phyloP scores from a whole-genome alignment of 441 rosid species.

The Arabidopsis hybrid region DNA sequence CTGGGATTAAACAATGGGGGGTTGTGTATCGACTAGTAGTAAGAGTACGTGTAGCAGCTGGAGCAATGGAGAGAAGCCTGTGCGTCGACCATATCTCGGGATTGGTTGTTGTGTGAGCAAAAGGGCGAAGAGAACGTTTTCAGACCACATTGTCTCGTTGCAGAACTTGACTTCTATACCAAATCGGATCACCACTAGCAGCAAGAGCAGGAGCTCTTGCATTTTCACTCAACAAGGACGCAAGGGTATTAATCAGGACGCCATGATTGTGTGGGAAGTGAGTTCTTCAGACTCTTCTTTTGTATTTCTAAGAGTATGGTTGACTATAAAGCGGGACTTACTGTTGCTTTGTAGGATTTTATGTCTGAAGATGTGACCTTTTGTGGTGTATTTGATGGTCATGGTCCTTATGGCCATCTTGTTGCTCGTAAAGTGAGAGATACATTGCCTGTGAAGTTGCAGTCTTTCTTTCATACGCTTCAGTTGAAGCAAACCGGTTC shows the following conservation, averaged over 20 bases:
- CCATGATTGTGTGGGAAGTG: conserved; percentile 99
- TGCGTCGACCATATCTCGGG: conserved; percentile 53
- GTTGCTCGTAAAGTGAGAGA: conserved; percentile 98
- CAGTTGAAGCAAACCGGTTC: conserved; percentile 63
- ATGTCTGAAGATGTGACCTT: conserved; percentile 83
- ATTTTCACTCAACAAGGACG: conserved; percentile 98
- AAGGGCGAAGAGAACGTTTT: conserved; percentile 67
- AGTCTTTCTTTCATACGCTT: conserved; percentile 61
- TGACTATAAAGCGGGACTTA: not conserved
- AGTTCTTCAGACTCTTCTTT: conserved; percentile 46
- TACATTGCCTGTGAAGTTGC: conserved; percentile 78
- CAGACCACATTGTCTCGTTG: conserved; percentile 62
- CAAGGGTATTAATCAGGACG: conserved; percentile 97
- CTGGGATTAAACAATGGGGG: conserved; percentile 71
- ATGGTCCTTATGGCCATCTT: conserved; percentile 98
- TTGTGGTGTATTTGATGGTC: conserved; percentile 98
- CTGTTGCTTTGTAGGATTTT: conserved; percentile 70
- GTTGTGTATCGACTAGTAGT: conserved; percentile 88
- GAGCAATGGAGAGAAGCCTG: conserved; percentile 74
- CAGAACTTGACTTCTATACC: conserved; percentile 77
- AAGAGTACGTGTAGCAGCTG: conserved; percentile 73
- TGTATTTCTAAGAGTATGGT: conserved; percentile 27
- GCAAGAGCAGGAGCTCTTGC: conserved; percentile 86
- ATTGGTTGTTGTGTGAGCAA: conserved; percentile 61
- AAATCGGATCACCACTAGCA: conserved; percentile 75